Conservation (phyloP, 768 basidiomycete genomes). For the Trichaptum fuscoviolaceum region DNA sequence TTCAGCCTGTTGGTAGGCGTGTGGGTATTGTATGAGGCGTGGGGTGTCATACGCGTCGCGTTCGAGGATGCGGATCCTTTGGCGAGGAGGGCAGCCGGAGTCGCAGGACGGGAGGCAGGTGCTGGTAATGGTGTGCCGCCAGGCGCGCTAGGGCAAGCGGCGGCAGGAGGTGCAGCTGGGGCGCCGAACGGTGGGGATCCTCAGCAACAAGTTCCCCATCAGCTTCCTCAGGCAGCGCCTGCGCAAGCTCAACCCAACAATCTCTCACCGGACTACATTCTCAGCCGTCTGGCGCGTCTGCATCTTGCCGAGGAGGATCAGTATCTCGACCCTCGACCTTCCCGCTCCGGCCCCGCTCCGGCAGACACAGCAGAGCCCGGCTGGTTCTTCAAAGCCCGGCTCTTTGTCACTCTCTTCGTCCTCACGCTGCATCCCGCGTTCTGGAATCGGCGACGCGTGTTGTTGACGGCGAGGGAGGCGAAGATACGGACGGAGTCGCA, state of each 20-base stretch:
- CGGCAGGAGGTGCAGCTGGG: conserved; percentile 2
- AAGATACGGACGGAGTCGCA: conserved; percentile 62
- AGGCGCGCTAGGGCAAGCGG: conserved; percentile 3
- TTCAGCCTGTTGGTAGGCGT: conserved; percentile 59
- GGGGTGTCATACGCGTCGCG: conserved; percentile 56
- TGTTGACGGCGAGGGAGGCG: conserved; percentile 59
- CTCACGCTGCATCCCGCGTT: conserved; percentile 68
- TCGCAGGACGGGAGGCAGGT: conserved; percentile 19
- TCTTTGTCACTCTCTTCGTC: conserved; percentile 52
- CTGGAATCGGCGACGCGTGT: conserved; percentile 61
- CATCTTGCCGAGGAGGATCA: conserved; percentile 55
- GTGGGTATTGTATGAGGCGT: conserved; percentile 74
- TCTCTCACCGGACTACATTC: conserved; percentile 24
- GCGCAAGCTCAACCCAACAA: conserved; percentile 13
- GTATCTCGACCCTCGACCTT: conserved; percentile 32
- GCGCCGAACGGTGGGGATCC: not conserved
- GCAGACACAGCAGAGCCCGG: conserved; percentile 32
- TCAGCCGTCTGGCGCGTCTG: conserved; percentile 52
- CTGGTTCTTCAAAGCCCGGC: conserved; percentile 42
- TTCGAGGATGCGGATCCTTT: conserved; percentile 22
- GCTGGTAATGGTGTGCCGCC: conserved; percentile 10
- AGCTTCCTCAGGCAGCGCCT: conserved; percentile 5
- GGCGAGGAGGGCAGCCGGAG: conserved; percentile 32
- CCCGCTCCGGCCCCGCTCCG: conserved; percentile 16
- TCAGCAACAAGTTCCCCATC: conserved; percentile 6